Base-by-base conservation (phyloP, 2,329 filamentous ascomycete genomes). In the Coniochaeta sp. region DNA sequence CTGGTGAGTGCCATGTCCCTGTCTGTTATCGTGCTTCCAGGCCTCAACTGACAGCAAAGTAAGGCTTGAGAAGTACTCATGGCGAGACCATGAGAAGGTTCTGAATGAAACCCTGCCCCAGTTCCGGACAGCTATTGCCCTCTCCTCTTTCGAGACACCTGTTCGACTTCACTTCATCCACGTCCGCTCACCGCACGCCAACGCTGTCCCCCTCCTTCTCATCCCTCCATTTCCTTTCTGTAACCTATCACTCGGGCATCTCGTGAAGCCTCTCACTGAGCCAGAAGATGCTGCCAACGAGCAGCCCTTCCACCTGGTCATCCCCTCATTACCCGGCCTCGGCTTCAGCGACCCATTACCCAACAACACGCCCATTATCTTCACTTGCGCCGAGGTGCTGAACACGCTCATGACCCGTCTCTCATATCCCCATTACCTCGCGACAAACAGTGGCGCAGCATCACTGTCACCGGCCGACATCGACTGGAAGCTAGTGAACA, bases 21-120 rank as follows among this genome's bases (percentile, higher is more conserved):
- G 26, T 17, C 1, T 16, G 34, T 57, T 11, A n/a, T 24, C 33
- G 11, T 38, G 4, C 6, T 17, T 26, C 16, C n/a, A 11, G 28
- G n/a, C 7, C 1, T 24, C 38, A 22, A 57, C 62, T 61, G 31
- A 61, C 59, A 62, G 34, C 38, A 12, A n/a, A 22, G 28, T 9
- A 64, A 88, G 86, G 86, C 78, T 88, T 34, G 86, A 89, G 62
- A 76, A 81, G 52, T 89, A 88, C 70, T 81, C 81, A 61, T 90
- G 87, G 86, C 79, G 83, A 57, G 73, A 78, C 2, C 79, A 84
- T 60, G 87, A 89, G 71, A 72, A 77, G 8, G 68, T 72, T 44
- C 77, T 88, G 64, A 89, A 90, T 69, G 68, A 73, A 9, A 71
- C 74, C 0, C 73, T 89, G n/a, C 82, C 86, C 0, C 87, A 89